Conservation (phyloP, 805 yeast species). For the Millerago galiae region DNA sequence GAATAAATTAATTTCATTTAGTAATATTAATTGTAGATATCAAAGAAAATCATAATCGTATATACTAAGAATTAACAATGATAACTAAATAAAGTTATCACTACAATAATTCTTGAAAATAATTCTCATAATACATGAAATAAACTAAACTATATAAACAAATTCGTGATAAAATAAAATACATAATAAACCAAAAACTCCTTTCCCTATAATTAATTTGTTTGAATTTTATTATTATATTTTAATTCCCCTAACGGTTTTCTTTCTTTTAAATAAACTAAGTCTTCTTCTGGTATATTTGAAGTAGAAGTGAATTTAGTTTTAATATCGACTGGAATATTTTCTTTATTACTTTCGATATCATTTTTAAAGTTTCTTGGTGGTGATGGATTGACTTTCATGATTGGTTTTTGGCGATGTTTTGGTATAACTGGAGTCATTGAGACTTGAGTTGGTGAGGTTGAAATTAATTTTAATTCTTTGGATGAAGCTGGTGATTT, state of each 20-base stretch:
- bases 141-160: neutral
- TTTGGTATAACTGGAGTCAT: slow-evolving; percentile 11
- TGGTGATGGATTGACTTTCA: slow-evolving; percentile 17
- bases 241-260: slow-evolving; percentile 5
- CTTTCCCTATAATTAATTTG: neutral
- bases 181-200: neutral
- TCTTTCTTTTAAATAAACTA: slow-evolving; percentile 1
- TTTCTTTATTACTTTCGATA: slow-evolving; percentile 5
- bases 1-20: slow-evolving; percentile 2
- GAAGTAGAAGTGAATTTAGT: neutral
- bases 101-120: too few relatives aligned
- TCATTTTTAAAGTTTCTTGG: slow-evolving; percentile 7
- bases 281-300: neutral
- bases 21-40: neutral
- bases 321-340: neutral
- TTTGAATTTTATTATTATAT: neutral
- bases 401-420: slow-evolving; percentile 16
- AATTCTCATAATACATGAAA: too few relatives aligned
- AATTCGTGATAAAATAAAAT: neutral
- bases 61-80: too few relatives aligned
- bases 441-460: slow-evolving; percentile 1
- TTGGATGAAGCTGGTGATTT: slow-evolving; percentile 3
- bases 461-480: neutral
- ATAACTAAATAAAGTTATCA: too few relatives aligned
- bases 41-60: too few relatives aligned